Conservation (phyloP, 1,284 basidiomycete genomes). For the Chalciporus piperatoides region DNA sequence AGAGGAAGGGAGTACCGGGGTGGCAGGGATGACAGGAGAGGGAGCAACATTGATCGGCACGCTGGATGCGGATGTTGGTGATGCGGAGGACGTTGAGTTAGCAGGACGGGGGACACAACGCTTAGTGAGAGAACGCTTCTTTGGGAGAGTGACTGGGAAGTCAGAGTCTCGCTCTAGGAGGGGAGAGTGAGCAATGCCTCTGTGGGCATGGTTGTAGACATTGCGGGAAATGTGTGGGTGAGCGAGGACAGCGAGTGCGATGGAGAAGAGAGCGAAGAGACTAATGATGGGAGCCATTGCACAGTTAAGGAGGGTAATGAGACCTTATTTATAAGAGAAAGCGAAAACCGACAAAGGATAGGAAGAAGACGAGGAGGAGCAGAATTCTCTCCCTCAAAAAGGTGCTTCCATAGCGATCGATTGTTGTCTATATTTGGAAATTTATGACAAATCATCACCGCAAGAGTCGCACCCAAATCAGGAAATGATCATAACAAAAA, state of each 20-base stretch:
- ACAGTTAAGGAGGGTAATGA: constrained; percentile 15
- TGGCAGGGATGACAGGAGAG: background rate
- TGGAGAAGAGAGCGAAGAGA: constrained; percentile 43
- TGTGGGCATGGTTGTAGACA: constrained; percentile 29
- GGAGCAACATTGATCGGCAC: constrained; percentile 18
- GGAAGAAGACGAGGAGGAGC: constrained; percentile 7
- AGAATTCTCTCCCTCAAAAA: background rate
- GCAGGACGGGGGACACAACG: constrained; percentile 37
- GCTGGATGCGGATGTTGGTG: background rate
- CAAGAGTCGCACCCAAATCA: background rate
- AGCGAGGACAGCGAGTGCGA: constrained; percentile 44
- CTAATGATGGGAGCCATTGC: constrained; percentile 47
- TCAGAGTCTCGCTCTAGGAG: constrained; percentile 39
- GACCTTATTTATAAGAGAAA: constrained; percentile 5
- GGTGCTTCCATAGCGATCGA: background rate
- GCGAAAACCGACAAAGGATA: background rate
- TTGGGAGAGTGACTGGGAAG: constrained; percentile 23
- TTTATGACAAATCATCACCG: background rate
- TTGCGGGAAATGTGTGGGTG: constrained; percentile 43
- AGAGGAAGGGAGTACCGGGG: background rate
- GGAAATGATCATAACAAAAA: no score
- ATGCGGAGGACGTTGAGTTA: constrained; percentile 14
- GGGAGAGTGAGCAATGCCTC: constrained; percentile 36
- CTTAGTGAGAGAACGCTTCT: constrained; percentile 38
- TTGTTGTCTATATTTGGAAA: background rate